A percentile compares a stretch with the other conserved stretches of the same genome.
Evolutionary conservation across 31 red algal genomes (phyloP).

Genomic region (Odonthalia washingtoniensis): DNA sequence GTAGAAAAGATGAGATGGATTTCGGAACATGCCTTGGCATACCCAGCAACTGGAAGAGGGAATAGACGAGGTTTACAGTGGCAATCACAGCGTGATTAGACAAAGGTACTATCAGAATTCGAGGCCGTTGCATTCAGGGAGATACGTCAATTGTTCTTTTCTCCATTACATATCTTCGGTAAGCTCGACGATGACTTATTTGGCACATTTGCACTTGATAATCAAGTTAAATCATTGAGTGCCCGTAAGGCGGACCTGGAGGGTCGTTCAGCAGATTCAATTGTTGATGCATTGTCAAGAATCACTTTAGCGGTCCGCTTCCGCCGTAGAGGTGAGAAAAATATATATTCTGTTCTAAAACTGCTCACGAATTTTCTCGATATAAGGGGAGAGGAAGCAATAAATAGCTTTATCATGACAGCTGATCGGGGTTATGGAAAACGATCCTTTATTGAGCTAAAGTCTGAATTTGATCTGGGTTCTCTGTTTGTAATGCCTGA

Average conservation of each 20-base stretch:
- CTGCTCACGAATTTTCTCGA: not conserved
- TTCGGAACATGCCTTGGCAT: no score
- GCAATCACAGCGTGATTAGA: no score
- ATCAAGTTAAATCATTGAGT: conserved; percentile 27
- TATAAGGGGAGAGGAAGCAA: no score
- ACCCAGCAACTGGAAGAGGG: no score
- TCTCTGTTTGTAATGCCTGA: no score
- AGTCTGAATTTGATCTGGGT: no score
- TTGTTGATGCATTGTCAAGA: conserved; percentile 16
- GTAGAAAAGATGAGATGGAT: no score
- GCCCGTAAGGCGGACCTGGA: conserved; percentile 36
- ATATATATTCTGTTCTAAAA: conserved; percentile 8
- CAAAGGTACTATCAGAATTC: conserved; percentile 21
- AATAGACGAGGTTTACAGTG: no score
- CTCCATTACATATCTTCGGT: conserved; percentile 19
- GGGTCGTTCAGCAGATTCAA: conserved; percentile 1
- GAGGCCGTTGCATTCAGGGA: conserved; percentile 30
- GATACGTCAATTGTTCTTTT: conserved; percentile 21
- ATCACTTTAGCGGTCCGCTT: conserved; percentile 18
- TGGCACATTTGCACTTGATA: conserved; percentile 22
- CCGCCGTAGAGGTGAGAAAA: conserved; percentile 24
- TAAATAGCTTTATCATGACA: no score
- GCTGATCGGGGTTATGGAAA: no score
- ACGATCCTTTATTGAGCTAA: no score
- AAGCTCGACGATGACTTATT: conserved; percentile 40